phyloP scores from a whole-genome alignment of 805 yeast genomes.

The Hanseniaspora hatyaiensis region DNA sequence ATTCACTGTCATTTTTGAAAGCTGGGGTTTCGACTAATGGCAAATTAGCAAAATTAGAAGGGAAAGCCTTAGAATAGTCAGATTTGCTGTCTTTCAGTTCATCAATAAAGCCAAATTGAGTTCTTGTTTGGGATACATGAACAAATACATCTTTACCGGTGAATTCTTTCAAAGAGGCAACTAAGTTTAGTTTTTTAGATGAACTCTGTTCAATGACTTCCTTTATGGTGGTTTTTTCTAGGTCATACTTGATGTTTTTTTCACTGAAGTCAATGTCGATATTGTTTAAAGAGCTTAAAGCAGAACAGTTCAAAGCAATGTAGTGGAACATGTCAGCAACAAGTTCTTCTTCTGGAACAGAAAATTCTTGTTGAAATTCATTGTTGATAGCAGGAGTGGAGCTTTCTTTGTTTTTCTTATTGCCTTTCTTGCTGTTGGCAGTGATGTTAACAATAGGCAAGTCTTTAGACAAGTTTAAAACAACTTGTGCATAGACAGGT shows the following conservation, averaged over 20 bases:
- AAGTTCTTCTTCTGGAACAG: slow-evolving; percentile 16
- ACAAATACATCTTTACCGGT: slow-evolving; percentile 26
- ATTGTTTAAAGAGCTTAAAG: slow-evolving; percentile 7
- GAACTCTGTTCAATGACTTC: slow-evolving; percentile 3
- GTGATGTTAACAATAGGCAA: slow-evolving; percentile 8
- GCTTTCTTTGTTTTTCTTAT: slow-evolving; percentile 17
- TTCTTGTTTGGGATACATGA: slow-evolving; percentile 27
- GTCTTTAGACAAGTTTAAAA: slow-evolving; percentile 10
- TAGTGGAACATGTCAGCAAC: neutral
- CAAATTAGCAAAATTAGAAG: slow-evolving; percentile 25
- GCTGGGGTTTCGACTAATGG: slow-evolving; percentile 22
- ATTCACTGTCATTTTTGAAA: slow-evolving; percentile 16
- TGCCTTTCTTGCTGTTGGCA: slow-evolving; percentile 17
- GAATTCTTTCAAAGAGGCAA: slow-evolving; percentile 23
- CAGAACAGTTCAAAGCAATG: neutral
- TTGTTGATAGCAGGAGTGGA: slow-evolving; percentile 16
- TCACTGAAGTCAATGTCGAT: neutral
- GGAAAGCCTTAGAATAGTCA: slow-evolving; percentile 28
- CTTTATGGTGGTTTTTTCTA: slow-evolving; percentile 1
- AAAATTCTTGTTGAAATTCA: slow-evolving; percentile 23
- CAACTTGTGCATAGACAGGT: slow-evolving; percentile 4
- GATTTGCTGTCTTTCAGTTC: slow-evolving; percentile 28
- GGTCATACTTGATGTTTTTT: neutral
- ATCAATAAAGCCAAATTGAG: slow-evolving; percentile 27
- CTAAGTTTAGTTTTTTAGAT: slow-evolving; percentile 23